Base-by-base conservation (phyloP, 179 eudicot species). In the Drosera spatulata region DNA sequence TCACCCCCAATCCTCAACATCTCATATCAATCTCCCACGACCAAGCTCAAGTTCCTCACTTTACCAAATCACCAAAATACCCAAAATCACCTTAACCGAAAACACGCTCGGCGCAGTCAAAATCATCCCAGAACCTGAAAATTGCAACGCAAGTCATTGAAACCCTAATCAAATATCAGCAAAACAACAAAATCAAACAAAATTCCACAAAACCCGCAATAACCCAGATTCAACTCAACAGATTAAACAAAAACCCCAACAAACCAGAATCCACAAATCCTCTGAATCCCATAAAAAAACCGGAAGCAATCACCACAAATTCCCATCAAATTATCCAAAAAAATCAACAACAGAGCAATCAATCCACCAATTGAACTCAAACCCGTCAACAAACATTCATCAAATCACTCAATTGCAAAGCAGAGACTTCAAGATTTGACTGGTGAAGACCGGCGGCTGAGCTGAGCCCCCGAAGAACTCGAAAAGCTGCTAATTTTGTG, bases 1-100 rank as follows among this genome's bases (percentile, higher is more conserved):
- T 56, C 39, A 59, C 14, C 4, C 61, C 58, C 58, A 66, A 39
- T 56, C 58, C n/a, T 39, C 43, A 7, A 56, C 4, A 1, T 7
- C 59, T 22, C 42, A 56, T 22, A 22, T 22, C 33, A 22, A 56
- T 56, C 59, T 14, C 59, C 12, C 44, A 6, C 33, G 33, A 37
- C 12, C 42, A 11, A 4, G 37, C 42, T 56, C 1, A 56, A 10
- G 33, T 22, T 22, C 33, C 33, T 22, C 33, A 22, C 2, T 15
- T 55, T 10, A 51, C 22, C 4, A 7, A 14, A 54, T n/a, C 39
- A 38, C 13, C 13, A 9, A 39, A 44, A 39, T 11, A 2, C 14
- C 43, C 8, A 12, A 22, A 22, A 10, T 56, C 22, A 22, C 5
- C 58, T 22, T 0, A 9, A 10, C 59, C 39, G 12, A 39, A 56